Percentiles rank a stretch among this genome's conserved stretches.
Evolutionary conservation across 2,329 filamentous ascomycete species (phyloP).

Genomic region (Fusarium sp.): DNA sequence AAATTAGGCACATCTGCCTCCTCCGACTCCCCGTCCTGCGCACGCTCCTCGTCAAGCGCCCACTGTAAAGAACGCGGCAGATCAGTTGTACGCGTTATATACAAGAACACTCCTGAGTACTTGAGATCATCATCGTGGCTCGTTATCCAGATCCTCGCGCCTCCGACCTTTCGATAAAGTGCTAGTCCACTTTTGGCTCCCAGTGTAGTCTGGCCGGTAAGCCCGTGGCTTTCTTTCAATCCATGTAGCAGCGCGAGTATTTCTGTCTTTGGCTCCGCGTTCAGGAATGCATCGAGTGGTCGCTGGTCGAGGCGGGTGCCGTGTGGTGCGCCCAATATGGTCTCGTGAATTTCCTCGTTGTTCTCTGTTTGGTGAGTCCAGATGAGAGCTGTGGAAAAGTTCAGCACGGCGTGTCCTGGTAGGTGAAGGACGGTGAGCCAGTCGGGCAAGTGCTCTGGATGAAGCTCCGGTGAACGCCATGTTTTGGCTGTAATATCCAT

Average conservation of each 20-base stretch:
- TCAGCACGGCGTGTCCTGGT: background rate
- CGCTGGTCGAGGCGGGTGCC: background rate
- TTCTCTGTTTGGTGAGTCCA: background rate
- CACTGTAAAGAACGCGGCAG: background rate
- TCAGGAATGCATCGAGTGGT: background rate
- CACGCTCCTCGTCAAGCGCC: background rate
- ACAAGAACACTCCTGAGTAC: background rate
- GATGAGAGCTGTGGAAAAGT: slow-evolving; percentile 3
- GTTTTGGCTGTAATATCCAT: slow-evolving; percentile 9
- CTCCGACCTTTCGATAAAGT: background rate
- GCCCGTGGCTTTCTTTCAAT: background rate
- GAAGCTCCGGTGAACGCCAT: slow-evolving; percentile 29
- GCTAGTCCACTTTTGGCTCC: background rate
- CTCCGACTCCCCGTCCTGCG: background rate
- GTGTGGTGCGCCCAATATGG: background rate
- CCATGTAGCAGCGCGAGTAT: background rate
- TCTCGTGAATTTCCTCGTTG: background rate
- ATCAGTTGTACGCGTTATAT: background rate
- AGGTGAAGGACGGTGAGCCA: background rate
- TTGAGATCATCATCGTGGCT: background rate
- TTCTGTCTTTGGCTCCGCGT: background rate
- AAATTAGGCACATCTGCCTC: background rate
- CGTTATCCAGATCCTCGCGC: background rate
- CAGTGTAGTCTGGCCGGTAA: background rate
- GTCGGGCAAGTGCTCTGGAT: background rate